Evolutionary conservation across 768 basidiomycete genomes (phyloP).

Genomic region (Trametes cinnabarina): DNA sequence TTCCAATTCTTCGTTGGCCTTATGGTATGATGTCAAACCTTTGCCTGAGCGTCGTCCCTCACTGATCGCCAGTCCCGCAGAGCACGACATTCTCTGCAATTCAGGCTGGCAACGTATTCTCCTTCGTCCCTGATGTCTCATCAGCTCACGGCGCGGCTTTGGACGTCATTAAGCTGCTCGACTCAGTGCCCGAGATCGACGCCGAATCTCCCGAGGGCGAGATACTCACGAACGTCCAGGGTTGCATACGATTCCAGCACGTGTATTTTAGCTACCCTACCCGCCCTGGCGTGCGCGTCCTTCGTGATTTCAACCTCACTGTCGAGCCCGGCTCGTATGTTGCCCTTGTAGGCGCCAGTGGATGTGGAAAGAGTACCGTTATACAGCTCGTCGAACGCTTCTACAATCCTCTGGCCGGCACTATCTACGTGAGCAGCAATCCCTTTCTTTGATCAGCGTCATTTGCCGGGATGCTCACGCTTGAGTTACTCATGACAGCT

Average conservation of each 20-base stretch:
- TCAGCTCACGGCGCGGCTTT: conserved; percentile 77
- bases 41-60: background rate
- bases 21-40: too few relatives aligned
- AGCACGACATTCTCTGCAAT: conserved; percentile 75
- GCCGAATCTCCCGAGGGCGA: conserved; percentile 70
- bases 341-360: conserved; percentile 79
- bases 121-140: conserved; percentile 85
- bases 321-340: conserved; percentile 78
- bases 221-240: conserved; percentile 46
- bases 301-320: conserved; percentile 70
- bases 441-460: too few relatives aligned
- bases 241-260: conserved; percentile 73
- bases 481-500: conserved; percentile 42
- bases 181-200: conserved; percentile 76
- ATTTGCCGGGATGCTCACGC: conserved; percentile 1
- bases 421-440: conserved; percentile 53
- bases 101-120: conserved; percentile 83
- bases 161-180: conserved; percentile 73
- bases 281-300: conserved; percentile 78
- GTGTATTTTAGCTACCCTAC: conserved; percentile 91
- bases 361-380: conserved; percentile 81
- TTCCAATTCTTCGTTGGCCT: conserved; percentile 79
- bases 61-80: conserved; percentile 33
- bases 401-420: conserved; percentile 76
- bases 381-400: conserved; percentile 84